Percentiles rank a stretch among this genome's conserved stretches.
Conservation (phyloP, 495 filamentous ascomycete genomes). For the Podospora appendiculata region DNA sequence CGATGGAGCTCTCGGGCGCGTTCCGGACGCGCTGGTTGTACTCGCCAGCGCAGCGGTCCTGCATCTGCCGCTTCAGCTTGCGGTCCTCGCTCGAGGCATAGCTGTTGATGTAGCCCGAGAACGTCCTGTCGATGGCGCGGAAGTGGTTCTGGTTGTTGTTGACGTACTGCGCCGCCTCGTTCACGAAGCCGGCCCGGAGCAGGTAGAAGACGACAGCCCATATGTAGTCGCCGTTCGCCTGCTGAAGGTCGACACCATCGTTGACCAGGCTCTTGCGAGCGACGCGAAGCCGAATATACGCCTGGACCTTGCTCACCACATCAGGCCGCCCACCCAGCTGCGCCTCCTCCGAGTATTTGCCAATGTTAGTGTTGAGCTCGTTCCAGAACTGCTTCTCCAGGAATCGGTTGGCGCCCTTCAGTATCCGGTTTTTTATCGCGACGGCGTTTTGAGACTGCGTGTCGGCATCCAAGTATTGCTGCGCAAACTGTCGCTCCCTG, state of each 20-base stretch:
- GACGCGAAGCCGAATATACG: slow-evolving; percentile 73
- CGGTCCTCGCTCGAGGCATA: slow-evolving; percentile 66
- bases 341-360: slow-evolving; percentile 79
- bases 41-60: slow-evolving; percentile 79
- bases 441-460: slow-evolving; percentile 52
- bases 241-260: slow-evolving; percentile 65
- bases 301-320: slow-evolving; percentile 80
- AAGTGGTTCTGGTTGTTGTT: slow-evolving; percentile 67
- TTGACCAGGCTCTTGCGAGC: slow-evolving; percentile 70
- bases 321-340: slow-evolving; percentile 84
- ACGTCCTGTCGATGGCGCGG: slow-evolving; percentile 82
- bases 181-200: slow-evolving; percentile 74
- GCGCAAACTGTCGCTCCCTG: slow-evolving; percentile 68
- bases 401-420: slow-evolving; percentile 67
- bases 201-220: slow-evolving; percentile 94
- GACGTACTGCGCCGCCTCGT: slow-evolving; percentile 81
- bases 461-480: slow-evolving; percentile 63
- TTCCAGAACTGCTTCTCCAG: slow-evolving; percentile 68
- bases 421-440: slow-evolving; percentile 61
- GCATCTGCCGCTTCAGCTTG: slow-evolving; percentile 65
- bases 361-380: slow-evolving; percentile 64
- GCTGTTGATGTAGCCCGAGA: slow-evolving; percentile 77
- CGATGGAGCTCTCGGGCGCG: slow-evolving; percentile 76
- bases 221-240: slow-evolving; percentile 70
- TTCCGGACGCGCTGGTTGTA: slow-evolving; percentile 78